Evolutionary conservation across 2,329 filamentous ascomycete species (phyloP), one percentile per base, ranked within the genome.

Genomic region (Amauroascus verrucosus): DNA sequence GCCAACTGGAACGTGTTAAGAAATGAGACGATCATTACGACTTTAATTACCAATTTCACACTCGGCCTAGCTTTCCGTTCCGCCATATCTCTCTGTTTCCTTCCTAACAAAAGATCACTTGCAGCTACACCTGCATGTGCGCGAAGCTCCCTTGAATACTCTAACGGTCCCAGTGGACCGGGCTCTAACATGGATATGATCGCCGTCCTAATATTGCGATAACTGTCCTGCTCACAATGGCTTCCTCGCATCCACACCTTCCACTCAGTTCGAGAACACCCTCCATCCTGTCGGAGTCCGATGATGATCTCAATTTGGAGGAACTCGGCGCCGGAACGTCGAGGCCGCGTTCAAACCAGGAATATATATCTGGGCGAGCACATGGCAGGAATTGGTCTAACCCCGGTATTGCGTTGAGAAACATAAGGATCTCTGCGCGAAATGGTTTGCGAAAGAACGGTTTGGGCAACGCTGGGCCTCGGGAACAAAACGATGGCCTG

Each of bases 401-500:
- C 18, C 66, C 69, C n/a, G 68, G 66, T 9, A 72, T 74, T 49
- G 70, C 72, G 2, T 55, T 75, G 33, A 67, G 69, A 46, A 81
- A 77, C 59, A 62, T 82, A 57, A 71, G 79, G 37, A 71, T 73
- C 40, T 76, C 74, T 18, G 67, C 72, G 50, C 63, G 72, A 60
- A 68, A 75, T 57, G 69, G 67, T 24, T 18, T 37, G 16, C n/a
- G 38, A 20, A 32, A 35, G 65, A 69, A 52, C 71, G 67, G 69
- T 35, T 50, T n/a, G 50, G 53, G 18, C 41, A 51, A n/a, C 37
- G 13, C 11, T 8, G 45, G 22, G 28, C 57, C 38, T 63, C 67
- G 63, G 60, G 78, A 77, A 49, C 73, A 73, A 49, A 79, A 83
- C 55, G 82, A 88, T 35, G 86, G 90, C 65, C 72, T 81, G 37